phyloP scores from a whole-genome alignment of 2,329 filamentous ascomycete species.

The Blastomyces gilchristii region DNA sequence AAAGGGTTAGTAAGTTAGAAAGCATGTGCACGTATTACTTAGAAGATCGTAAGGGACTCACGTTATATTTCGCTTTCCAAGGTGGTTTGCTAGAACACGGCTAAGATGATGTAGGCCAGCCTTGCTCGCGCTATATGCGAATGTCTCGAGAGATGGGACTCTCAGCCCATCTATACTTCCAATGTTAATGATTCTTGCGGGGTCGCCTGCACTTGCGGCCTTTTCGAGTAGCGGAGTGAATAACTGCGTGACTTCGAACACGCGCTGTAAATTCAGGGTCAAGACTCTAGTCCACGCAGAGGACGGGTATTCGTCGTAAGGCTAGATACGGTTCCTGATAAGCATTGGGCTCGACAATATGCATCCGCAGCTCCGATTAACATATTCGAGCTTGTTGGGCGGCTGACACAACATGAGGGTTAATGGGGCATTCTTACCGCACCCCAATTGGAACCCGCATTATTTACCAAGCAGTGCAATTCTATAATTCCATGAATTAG shows the following conservation, averaged over 20 bases:
- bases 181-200: slow-evolving; percentile 44
- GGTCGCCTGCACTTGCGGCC: slow-evolving; percentile 34
- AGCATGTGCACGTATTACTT: slow-evolving; percentile 41
- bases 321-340: slow-evolving; percentile 14
- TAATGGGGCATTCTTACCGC: slow-evolving; percentile 20
- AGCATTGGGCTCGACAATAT: neutral
- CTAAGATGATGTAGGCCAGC: slow-evolving; percentile 45
- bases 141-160: slow-evolving; percentile 43
- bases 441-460: slow-evolving; percentile 46
- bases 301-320: slow-evolving; percentile 49
- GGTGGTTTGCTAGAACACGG: slow-evolving; percentile 41
- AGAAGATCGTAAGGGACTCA: slow-evolving; percentile 28
- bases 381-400: neutral
- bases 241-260: slow-evolving; percentile 41
- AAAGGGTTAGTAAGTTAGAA: slow-evolving; percentile 18
- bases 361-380: neutral
- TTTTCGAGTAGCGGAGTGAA: slow-evolving; percentile 41
- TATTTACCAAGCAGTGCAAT: slow-evolving; percentile 42
- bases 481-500: slow-evolving; percentile 25
- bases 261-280: slow-evolving; percentile 45
- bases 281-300: slow-evolving; percentile 49
- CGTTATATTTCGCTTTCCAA: slow-evolving; percentile 45
- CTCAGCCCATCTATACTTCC: slow-evolving; percentile 46
- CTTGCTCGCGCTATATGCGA: slow-evolving; percentile 45
- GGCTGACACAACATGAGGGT: neutral